Base-by-base conservation (phyloP, 768 basidiomycete species). In the Cystobasidium tubakii region DNA sequence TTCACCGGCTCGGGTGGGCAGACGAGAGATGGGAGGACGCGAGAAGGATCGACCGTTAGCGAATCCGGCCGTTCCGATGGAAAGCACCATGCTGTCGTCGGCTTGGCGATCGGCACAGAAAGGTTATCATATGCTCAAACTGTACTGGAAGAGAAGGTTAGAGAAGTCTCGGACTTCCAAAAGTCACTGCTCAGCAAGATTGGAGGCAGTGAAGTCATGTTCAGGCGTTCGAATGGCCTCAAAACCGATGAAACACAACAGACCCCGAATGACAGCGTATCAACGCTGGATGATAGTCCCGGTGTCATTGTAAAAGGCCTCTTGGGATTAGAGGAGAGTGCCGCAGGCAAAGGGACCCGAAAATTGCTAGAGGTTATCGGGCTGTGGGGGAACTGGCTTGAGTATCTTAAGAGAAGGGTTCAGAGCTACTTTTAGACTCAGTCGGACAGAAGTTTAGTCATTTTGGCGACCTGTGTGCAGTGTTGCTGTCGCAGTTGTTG, bases 71-170 rank as follows among this genome's bases (percentile, higher is more conserved):
- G 12, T 3, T 2, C 42, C 2, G 50, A 43, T 25, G 50, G 50
- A 44, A 50, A 53, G 44, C 43, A n/a, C 15, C 42, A 29, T 33
- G 66, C 69, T 36, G 29, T 71, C 15, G 34, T 71, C 13, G 29
- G 53, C n/a, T 25, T 71, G 25, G 69, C 69, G 10, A 36, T 71
- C 1, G 69, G 69, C 15, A 60, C 31, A 19, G 69, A 71, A 25
- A 53, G 69, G 42, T 27, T 71, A 9, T 55, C 69, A 33, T 71
- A 71, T 43, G 50, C 69, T 9, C 69, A 71, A 34, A 71, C 69
- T 10, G 34, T 71, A 1, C 69, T 71, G 9, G 69, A 71, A n/a
- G 69, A 71, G 55, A 71, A 71, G 54, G 29, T 71, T 2, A 3
- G 43, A 21, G 69, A 71, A 21, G 69, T 71, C 1, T 23, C 50